Base-by-base conservation (phyloP, 352 stramenopile genomes). In the Phytophthora constricta region DNA sequence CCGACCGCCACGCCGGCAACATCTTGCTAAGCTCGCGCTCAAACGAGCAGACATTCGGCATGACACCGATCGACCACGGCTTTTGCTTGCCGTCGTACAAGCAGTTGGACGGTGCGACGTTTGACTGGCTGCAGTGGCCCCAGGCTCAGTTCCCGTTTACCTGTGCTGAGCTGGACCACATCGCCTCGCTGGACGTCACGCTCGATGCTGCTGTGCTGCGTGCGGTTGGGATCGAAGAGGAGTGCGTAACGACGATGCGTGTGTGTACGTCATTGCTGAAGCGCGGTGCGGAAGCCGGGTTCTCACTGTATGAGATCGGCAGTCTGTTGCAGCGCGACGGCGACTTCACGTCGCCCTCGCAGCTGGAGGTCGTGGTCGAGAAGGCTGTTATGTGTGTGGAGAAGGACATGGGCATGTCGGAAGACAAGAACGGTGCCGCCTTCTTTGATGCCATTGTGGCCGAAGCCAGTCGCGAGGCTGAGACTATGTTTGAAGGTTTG, bases 21-120 rank as follows among this genome's bases (percentile, higher is more conserved):
- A 94, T 96, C 47, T 72, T 96, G 68, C 74, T 96, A 14, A 77
- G 72, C 46, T 50, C 75, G 42, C 76, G 76, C 3, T 13, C 60
- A 2, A 77, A 87, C n/a, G 77, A 86, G 39, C 77, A 87, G 65
- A 90, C 80, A 46, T 96, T 89, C 69, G 67, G 62, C 16, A 96
- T 96, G 89, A 93, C 86, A 25, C 87, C 89, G 23, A 96, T 96
- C 65, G 89, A 96, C 58, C 90, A 97, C 67, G 90, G 87, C n/a
- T 93, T 96, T 43, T 93, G 83, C 50, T 72, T 97, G 26, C 90
- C 90, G 13, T 91, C 83, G 16, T 93, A 84, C 77, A 84, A 91
- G 69, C 76, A 96, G 51, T 51, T 96, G 28, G 89, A 94, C 50
- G 78, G 77, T 8, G 86, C 90, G 17, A 92, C 70, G 19, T 96